Evolutionary conservation across 768 basidiomycete genomes (phyloP), one percentile per base, ranked within the genome.

Genomic region (Sporobolomyces roseus): DNA sequence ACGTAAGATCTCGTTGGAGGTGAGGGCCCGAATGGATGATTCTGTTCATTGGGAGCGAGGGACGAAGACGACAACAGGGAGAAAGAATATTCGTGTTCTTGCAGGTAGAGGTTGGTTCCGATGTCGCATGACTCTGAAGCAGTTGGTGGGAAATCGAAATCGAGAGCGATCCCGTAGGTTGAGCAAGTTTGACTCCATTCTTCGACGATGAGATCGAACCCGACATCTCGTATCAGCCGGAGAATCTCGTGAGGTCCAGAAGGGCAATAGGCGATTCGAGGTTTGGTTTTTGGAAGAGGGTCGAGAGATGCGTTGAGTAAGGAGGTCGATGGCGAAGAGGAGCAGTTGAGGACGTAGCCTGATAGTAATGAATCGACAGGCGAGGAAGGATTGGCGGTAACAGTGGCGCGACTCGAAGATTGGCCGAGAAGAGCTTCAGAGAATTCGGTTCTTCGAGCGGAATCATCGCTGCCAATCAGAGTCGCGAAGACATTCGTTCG

Each of bases 191-290:
- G 84, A 0, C 85, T 89, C 86, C 88, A 93, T 12, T 81, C 81
- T 0, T 84, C 83, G 73, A 91, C 90, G 67, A 92, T 87, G 0
- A 92, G 70, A 75, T 93, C 91, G 21, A 89, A 75, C 0, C 91
- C 91, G 3, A 87, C 81, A 49, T 84, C 80, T 2, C 79, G 78
- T 35, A 92, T 81, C 32, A 91, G 82, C 13, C 78, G 78, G 4
- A 93, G 84, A 19, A 91, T 84, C 61, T 90, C 88, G 66, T 91
- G 91, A 2, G 91, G 91, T 0, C 5, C 75, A 72, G 0, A 81
- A 76, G 1, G 82, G 82, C 78, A 78, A 43, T 85, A 85, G 33
- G 84, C 82, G 19, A 90, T 74, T 30, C 91, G 87, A 2, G 83
- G 83, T 78, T 92, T 92, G 12, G 72, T 51, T 2, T 73, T 27